These are phyloP conservation scores for Saprolegnia diclina DNA, from an alignment of 352 stramenopile species.

Conservation along the genomic window DNA sequence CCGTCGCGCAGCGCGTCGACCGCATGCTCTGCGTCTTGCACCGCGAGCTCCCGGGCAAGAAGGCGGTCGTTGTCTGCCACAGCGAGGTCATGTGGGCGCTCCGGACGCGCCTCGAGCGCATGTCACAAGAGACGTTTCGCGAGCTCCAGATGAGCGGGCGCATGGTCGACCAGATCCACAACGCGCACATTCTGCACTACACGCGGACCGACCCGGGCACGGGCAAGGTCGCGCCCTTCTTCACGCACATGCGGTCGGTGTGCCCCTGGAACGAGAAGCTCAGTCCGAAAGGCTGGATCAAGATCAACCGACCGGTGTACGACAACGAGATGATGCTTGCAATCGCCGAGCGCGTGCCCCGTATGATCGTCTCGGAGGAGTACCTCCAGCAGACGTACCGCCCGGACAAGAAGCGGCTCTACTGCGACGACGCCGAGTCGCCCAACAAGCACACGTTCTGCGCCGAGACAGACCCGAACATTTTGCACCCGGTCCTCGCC, in stretches of 20 bases:
- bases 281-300: slow-evolving; percentile 83
- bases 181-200: slow-evolving; percentile 85
- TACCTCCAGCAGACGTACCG: slow-evolving; percentile 85
- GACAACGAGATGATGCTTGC: slow-evolving; percentile 84
- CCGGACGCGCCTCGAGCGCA: slow-evolving; percentile 77
- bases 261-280: slow-evolving; percentile 88
- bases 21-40: slow-evolving; percentile 70
- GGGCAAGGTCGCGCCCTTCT: slow-evolving; percentile 71
- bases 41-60: slow-evolving; percentile 69
- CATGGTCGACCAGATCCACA: slow-evolving; percentile 88
- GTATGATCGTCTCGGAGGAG: slow-evolving; percentile 86
- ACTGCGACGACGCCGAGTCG: slow-evolving; percentile 21
- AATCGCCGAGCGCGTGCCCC: slow-evolving; percentile 71
- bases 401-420: background rate
- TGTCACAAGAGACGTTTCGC: slow-evolving; percentile 84
- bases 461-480: slow-evolving; percentile 5
- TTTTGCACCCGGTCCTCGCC: slow-evolving; percentile 6
- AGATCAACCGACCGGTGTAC: slow-evolving; percentile 84
- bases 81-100: slow-evolving; percentile 89
- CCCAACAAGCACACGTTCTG: background rate
- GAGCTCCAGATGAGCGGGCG: slow-evolving; percentile 77
- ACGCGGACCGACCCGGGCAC: slow-evolving; percentile 68
- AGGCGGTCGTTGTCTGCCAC: slow-evolving; percentile 80
- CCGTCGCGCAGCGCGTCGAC: slow-evolving; percentile 76
- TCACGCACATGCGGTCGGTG: slow-evolving; percentile 84